phyloP scores from a whole-genome alignment of 2,329 filamentous ascomycete genomes.

The Aspergillus sp. region DNA sequence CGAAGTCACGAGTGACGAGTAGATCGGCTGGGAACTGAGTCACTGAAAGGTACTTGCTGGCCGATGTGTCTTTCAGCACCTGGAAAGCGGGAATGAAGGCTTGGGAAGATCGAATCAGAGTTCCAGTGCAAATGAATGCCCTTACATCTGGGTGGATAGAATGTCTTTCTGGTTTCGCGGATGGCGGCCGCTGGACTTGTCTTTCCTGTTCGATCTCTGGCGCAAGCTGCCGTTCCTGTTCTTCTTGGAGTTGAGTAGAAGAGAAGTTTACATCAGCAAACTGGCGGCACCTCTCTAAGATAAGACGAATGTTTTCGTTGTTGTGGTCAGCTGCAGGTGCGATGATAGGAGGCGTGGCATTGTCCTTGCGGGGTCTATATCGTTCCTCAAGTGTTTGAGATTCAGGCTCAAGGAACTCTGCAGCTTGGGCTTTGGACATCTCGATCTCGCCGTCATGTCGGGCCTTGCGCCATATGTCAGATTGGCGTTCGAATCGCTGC shows the following conservation, averaged over 20 bases:
- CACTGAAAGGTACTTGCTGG: slow-evolving; percentile 34
- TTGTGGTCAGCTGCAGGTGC: neutral
- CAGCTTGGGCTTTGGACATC: slow-evolving; percentile 31
- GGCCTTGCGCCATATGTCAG: slow-evolving; percentile 31
- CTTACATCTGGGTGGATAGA: slow-evolving; percentile 45
- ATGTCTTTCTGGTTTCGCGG: slow-evolving; percentile 43
- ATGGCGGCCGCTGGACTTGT: slow-evolving; percentile 52
- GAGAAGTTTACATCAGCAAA: slow-evolving; percentile 34
- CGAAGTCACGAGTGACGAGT: slow-evolving; percentile 54
- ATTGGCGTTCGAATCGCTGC: slow-evolving; percentile 47
- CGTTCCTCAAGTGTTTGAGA: slow-evolving; percentile 52
- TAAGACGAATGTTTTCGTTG: slow-evolving; percentile 14
- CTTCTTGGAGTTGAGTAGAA: slow-evolving; percentile 52
- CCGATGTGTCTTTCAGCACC: slow-evolving; percentile 43
- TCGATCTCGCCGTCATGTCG: neutral
- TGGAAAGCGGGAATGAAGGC: slow-evolving; percentile 50
- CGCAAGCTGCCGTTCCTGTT: slow-evolving; percentile 68
- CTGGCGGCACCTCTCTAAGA: slow-evolving; percentile 33
- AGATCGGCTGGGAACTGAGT: slow-evolving; percentile 41
- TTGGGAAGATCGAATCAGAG: slow-evolving; percentile 20
- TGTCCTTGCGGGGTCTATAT: slow-evolving; percentile 43
- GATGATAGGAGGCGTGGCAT: neutral
- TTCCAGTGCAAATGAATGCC: slow-evolving; percentile 42
- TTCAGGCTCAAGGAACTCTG: slow-evolving; percentile 57
- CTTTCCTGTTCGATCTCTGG: slow-evolving; percentile 64